Percentiles rank a stretch among this genome's conserved stretches.
phyloP scores from a whole-genome alignment of 2,329 filamentous ascomycete species.

The Thielaviopsis populi region DNA sequence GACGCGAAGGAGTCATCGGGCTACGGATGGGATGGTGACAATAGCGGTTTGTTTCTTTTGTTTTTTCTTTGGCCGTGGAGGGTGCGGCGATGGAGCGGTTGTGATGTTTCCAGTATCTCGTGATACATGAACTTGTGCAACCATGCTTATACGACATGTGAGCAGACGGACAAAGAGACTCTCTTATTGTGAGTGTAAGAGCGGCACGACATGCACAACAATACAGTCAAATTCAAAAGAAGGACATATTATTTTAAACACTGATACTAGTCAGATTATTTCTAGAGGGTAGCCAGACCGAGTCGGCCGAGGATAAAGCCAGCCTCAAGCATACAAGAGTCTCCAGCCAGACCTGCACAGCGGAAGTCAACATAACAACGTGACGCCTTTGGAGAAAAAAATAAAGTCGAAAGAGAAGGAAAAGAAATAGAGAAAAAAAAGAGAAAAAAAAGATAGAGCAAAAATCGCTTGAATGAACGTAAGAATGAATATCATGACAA shows the following conservation, averaged over 20 bases:
- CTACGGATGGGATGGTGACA: too few species aligned
- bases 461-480: constrained; percentile 4
- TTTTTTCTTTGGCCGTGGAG: too few species aligned
- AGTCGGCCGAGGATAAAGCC: not conserved
- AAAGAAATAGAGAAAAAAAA: not conserved
- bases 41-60: too few species aligned
- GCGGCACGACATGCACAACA: too few species aligned
- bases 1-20: too few species aligned
- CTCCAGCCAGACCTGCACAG: not conserved
- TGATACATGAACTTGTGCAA: too few species aligned
- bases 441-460: not conserved
- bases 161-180: too few species aligned
- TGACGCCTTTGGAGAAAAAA: not conserved
- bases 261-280: not conserved
- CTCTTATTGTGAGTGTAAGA: too few species aligned
- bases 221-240: not conserved
- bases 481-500: constrained; percentile 15
- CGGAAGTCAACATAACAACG: not conserved
- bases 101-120: too few species aligned
- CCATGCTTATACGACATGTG: too few species aligned
- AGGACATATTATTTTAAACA: not conserved
- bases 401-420: too few species aligned
- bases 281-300: not conserved
- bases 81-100: too few species aligned
- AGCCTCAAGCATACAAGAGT: not conserved